phyloP scores from a whole-genome alignment of 768 basidiomycete species.

The Boletus rufocinnamomeus region DNA sequence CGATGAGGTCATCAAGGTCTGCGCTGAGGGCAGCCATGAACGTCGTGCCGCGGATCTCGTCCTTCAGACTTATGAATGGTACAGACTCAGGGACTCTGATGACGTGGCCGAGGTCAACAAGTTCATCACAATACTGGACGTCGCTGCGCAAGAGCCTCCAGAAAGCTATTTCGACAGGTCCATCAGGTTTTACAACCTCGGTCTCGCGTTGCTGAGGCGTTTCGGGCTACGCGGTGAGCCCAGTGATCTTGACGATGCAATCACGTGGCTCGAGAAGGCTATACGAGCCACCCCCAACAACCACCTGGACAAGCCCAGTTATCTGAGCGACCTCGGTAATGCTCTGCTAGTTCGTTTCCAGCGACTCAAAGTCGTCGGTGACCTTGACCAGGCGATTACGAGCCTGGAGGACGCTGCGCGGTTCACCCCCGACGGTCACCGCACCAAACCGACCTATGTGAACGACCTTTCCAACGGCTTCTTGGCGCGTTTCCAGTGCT shows the following conservation, averaged over 20 bases:
- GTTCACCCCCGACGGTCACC: no score
- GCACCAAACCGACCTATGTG: no score
- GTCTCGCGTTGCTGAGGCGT: slow-evolving; percentile 2
- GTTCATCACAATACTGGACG: neutral
- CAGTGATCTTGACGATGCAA: neutral
- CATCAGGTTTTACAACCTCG: slow-evolving; percentile 1
- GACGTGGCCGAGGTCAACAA: neutral
- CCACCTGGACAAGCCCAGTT: neutral
- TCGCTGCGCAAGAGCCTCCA: neutral
- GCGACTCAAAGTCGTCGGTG: neutral
- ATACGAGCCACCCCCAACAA: neutral
- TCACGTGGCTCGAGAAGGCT: neutral
- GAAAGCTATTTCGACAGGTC: slow-evolving; percentile 2
- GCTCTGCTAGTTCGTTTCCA: neutral
- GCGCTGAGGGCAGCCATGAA: neutral
- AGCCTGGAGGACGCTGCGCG: no score
- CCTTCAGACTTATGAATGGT: neutral
- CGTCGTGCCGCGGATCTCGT: slow-evolving; percentile 6
- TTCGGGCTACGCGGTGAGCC: neutral
- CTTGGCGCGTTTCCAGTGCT: no score
- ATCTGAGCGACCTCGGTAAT: neutral
- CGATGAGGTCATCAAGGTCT: neutral
- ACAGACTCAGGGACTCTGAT: neutral
- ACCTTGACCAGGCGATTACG: neutral
- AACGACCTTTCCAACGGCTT: no score